Conservation (phyloP, 371 early-diverging fungal species). For the Furculomyces boomerangus region DNA sequence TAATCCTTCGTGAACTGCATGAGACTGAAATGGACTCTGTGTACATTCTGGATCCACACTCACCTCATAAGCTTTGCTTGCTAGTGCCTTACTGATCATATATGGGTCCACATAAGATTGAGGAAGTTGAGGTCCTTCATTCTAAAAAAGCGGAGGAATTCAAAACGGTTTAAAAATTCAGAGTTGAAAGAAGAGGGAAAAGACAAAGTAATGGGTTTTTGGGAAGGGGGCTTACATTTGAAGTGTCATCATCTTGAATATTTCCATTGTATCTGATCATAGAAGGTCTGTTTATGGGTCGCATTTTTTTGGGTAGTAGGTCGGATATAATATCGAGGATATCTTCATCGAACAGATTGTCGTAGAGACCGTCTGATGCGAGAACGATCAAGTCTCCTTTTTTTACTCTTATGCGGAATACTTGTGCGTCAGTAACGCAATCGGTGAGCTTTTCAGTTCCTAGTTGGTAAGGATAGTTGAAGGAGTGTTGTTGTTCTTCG, state of each 20-base stretch:
- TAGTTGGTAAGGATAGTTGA: constrained; percentile 66
- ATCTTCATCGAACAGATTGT: constrained; percentile 66
- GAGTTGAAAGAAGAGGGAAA: neutral
- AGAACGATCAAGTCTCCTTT: constrained; percentile 59
- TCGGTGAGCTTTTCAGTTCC: constrained; percentile 45
- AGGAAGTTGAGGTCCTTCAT: constrained; percentile 9
- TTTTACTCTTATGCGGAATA: constrained; percentile 56
- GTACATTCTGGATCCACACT: constrained; percentile 56
- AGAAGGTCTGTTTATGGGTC: neutral
- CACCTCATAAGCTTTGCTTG: constrained; percentile 49
- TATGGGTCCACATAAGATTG: constrained; percentile 40
- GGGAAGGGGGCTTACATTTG: neutral
- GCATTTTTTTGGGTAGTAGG: constrained; percentile 1
- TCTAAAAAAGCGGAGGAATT: neutral
- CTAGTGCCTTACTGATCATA: constrained; percentile 54
- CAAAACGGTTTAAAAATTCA: neutral
- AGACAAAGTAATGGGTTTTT: constrained; percentile 14
- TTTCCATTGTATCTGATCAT: constrained; percentile 28
- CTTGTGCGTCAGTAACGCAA: constrained; percentile 49
- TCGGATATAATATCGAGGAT: constrained; percentile 37
- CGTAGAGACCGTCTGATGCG: constrained; percentile 63
- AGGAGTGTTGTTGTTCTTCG: constrained; percentile 74
- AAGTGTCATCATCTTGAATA: constrained; percentile 14
- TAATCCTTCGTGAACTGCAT: constrained; percentile 28
- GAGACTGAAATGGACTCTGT: constrained; percentile 70